Evolutionary conservation across 208 protist genomes (phyloP), one percentile per base, ranked within the genome.

Genomic region (Novymonas esmeraldas): DNA sequence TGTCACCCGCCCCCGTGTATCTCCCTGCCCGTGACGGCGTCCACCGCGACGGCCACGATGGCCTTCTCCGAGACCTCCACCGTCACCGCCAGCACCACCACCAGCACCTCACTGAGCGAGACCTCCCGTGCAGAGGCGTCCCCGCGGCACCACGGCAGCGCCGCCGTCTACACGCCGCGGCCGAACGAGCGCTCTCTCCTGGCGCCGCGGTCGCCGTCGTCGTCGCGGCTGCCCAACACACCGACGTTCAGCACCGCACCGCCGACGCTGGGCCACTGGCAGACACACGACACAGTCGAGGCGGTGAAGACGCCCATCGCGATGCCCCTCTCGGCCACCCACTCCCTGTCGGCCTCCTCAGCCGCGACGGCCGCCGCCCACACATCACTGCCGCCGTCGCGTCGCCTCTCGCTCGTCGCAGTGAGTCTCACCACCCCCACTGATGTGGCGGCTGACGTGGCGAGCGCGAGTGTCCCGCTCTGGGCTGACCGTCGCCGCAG

Each of bases 201-300:
- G 2, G 60, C 42, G 34, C 24, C 33, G 42, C 56, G 44, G 46
- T 74, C 69, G 3, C 69, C 59, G 4, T 38, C 22, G 5, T 26
- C 34, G 0, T 14, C 33, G 14, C 22, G 45, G 52, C 34, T 44
- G 20, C 2, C 39, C 39, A 67, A 44, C 52, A 10, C 28, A 2
- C 33, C 41, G 22, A 26, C 44, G 0, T 45, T 54, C 0, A 38
- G 49, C 10, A 22, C 34, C 5, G 52, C 45, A 2, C 55, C 61
- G 7, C 52, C 61, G 2, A 58, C 51, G 38, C 61, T 51, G 26
- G 64, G 69, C 24, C 62, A 58, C 28, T 68, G 69, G 69, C 54
- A 63, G 34, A 54, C 38, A 36, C 60, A 55, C 4, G 69, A 49
- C 2, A 22, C 36, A 16, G 18, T 45, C 1, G 42, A 4, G 4